A percentile compares a stretch with the other conserved stretches of the same genome.
Conservation (phyloP, 805 yeast genomes). For the Yarrowia osloensis region DNA sequence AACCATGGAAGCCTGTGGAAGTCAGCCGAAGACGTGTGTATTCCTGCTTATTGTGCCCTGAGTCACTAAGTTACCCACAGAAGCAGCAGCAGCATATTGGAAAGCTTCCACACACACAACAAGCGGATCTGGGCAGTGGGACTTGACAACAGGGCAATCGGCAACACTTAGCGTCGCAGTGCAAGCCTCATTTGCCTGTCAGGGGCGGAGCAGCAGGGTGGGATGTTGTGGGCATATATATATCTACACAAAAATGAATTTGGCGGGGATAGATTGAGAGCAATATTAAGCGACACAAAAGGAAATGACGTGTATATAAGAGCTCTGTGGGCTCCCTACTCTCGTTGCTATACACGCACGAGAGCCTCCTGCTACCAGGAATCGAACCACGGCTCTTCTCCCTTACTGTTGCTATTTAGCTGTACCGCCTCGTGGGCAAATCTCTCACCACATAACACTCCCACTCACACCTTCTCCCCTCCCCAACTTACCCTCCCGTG, state of each 20-base stretch:
- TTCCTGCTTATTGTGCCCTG: neutral
- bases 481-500: slow-evolving; percentile 30
- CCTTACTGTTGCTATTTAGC: no score
- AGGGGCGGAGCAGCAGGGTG: no score
- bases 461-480: slow-evolving; percentile 11
- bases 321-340: neutral
- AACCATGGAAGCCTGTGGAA: neutral
- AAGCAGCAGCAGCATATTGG: neutral
- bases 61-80: no score
- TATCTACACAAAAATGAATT: neutral
- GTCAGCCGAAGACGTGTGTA: neutral
- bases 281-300: neutral
- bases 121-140: neutral
- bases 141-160: no score
- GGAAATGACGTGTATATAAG: neutral
- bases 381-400: no score
- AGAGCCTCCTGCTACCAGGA: no score
- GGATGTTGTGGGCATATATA: neutral
- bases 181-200: neutral
- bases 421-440: slow-evolving; percentile 19
- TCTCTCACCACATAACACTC: slow-evolving; percentile 12
- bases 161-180: no score
- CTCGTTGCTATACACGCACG: no score
- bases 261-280: slow-evolving; percentile 1
- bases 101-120: neutral